Base-by-base conservation (phyloP, 257 asterid genomes). In the Solanum boliviense region DNA sequence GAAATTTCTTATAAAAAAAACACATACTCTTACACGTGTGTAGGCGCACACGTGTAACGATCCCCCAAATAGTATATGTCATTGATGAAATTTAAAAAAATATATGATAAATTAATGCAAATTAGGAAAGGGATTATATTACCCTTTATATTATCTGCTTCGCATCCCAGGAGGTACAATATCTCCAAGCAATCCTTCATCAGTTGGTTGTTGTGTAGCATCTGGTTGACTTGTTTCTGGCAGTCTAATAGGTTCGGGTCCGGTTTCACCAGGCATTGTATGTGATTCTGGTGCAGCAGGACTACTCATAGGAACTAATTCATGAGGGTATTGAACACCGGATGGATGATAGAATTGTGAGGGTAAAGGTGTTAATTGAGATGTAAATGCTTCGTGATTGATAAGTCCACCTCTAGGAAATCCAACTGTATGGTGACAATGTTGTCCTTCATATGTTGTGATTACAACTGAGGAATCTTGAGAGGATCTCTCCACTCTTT, bases 401-500 rank as follows among this genome's bases (percentile, higher is more conserved):
- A 89, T 71, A 87, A 93, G 70, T 27, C 93, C 92, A 41, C 91
- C 88, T 83, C 98, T 90, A 13, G 97, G 98, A 74, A 89, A 95
- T 58, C 96, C 98, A 29, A 91, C 90, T 9, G 98, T 91, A 56
- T 92, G 94, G 89, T 96, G 99, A 86, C 96, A 91, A 35, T 96
- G 99, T 85, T 96, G 96, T 20, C 99, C 98, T 91, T 96, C 98
- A 71, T 96, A 96, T 7, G 98, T 96, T 0, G 98, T 96, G 84
- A 96, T 96, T 62, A 96, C 98, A 20, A 93, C 89, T 23, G 98
- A 72, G 1, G 99, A 94, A 90, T 96, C 99, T 84, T 93, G 93
- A 1, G 91, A 93, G 5, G 98, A 95, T 13, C 99, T 91, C 71
- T 96, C 99, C 1, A 96, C 98, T 91, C 98, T 90, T 89, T 96